Base-by-base conservation (phyloP, 2,329 filamentous ascomycete genomes). In the Claviceps cyperi region DNA sequence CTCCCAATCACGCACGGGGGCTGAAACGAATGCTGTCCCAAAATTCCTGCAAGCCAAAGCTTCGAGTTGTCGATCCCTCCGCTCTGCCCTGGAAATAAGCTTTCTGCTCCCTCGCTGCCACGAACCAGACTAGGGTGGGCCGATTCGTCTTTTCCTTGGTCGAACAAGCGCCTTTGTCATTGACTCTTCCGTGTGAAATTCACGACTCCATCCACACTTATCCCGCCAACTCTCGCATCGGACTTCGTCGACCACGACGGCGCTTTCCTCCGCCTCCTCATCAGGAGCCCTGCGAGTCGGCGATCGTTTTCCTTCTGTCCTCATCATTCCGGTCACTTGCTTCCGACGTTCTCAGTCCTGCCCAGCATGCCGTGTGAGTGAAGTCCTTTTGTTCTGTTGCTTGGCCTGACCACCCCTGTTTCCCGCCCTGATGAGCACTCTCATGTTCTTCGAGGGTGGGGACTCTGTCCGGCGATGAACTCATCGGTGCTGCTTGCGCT, bases 331-430 rank as follows among this genome's bases (percentile, higher is more conserved):
- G 21, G n/a, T 38, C 54, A 47, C 60, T 56, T 54, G 55, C 55
- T 50, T 50, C 50, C 52, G 53, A 55, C 56, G 58, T 55, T 55
- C 52, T 51, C 53, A 57, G 53, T 40, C 52, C 48, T 58, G 55
- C 56, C 58, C 63, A 58, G 64, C 58, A 67, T 66, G 65, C 65
- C 65, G 55, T 66, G 65, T 67, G 59, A 66, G 65, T 46, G 17
- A 19, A 37, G 35, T 28, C 15, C n/a, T 21, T 13, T 37, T 40
- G 28, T 32, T 41, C 19, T 19, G 22, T 45, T 48, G 32, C 22
- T 45, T 17, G 24, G 17, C 8, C n/a, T 21, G 28, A 32, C 28
- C 9, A 32, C 28, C 40, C 43, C 43, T 28, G 41, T 41, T 52
- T 49, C 46, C 49, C 43, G 47, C 46, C 41, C 46, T 53, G 43